Conservation (phyloP, 208 protist species). For the Strigomonas galati region DNA sequence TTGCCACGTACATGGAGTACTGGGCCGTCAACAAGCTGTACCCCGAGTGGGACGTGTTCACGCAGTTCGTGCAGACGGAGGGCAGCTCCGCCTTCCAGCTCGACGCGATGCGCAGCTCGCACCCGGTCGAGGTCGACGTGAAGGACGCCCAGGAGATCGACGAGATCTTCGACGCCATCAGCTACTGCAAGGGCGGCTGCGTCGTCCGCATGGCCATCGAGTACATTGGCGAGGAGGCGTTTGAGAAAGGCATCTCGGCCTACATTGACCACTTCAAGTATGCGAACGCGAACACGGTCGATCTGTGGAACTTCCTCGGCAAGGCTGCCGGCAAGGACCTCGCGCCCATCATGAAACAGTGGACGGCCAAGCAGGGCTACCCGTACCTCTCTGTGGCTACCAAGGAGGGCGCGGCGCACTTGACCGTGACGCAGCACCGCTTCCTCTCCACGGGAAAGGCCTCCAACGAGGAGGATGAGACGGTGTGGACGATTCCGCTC, state of each 20-base stretch:
- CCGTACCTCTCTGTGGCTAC: slow-evolving; percentile 46
- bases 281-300: slow-evolving; percentile 64
- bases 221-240: slow-evolving; percentile 78
- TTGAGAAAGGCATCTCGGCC: slow-evolving; percentile 63
- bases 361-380: slow-evolving; percentile 74
- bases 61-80: slow-evolving; percentile 75
- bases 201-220: slow-evolving; percentile 86
- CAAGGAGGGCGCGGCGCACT: slow-evolving; percentile 1
- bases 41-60: slow-evolving; percentile 76
- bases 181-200: slow-evolving; percentile 85
- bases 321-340: slow-evolving; percentile 59
- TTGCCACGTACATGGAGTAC: slow-evolving; percentile 90
- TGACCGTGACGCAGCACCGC: slow-evolving; percentile 36
- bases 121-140: slow-evolving; percentile 91
- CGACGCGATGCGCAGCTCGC: slow-evolving; percentile 80
- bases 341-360: slow-evolving; percentile 52
- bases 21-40: slow-evolving; percentile 69
- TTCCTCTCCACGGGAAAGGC: slow-evolving; percentile 41
- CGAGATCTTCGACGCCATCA: slow-evolving; percentile 93
- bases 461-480: slow-evolving; percentile 31
- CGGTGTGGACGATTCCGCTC: slow-evolving; percentile 74
- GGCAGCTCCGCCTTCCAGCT: slow-evolving; percentile 66
- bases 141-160: slow-evolving; percentile 85
- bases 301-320: slow-evolving; percentile 86
- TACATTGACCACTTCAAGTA: slow-evolving; percentile 82